Conservation (phyloP, 495 filamentous ascomycete species). For the Penicillium coffeae region DNA sequence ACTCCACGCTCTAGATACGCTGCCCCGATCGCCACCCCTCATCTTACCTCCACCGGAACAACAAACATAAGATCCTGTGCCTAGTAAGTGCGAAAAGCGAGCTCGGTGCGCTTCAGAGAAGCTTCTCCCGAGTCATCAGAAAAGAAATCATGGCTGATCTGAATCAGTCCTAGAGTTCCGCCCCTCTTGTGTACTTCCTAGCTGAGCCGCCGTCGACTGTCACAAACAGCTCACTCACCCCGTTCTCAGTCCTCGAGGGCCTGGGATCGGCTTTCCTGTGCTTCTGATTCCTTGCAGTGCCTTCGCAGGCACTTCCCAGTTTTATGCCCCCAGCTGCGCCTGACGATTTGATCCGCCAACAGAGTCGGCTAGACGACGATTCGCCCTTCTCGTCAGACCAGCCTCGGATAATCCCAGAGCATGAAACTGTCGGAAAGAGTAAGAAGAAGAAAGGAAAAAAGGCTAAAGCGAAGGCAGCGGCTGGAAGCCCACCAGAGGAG, state of each 20-base stretch:
- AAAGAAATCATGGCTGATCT: background rate
- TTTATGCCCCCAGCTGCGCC: conserved; percentile 48
- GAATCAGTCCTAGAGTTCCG: background rate
- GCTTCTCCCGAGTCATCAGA: background rate
- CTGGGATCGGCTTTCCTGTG: conserved; percentile 33
- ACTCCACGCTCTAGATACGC: conserved; percentile 26
- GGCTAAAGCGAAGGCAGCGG: conserved; percentile 36
- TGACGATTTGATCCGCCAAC: conserved; percentile 44
- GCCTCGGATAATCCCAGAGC: conserved; percentile 26
- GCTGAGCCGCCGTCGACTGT: conserved; percentile 6
- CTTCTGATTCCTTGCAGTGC: conserved; percentile 11
- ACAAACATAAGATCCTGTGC: background rate
- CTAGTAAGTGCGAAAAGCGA: background rate
- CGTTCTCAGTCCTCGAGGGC: conserved; percentile 42
- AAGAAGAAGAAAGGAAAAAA: conserved; percentile 48
- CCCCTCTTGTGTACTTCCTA: conserved; percentile 10
- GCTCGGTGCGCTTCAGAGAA: too few relatives aligned
- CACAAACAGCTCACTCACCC: conserved; percentile 10
- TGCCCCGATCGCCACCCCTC: background rate
- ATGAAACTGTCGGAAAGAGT: conserved; percentile 41
- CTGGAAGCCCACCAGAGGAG: conserved; percentile 35
- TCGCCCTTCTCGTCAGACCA: conserved; percentile 26
- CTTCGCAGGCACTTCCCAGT: conserved; percentile 33
- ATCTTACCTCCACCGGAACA: background rate
- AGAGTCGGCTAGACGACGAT: conserved; percentile 40